phyloP scores from a whole-genome alignment of 352 stramenopile genomes.

The Elongisporangium anandrum region DNA sequence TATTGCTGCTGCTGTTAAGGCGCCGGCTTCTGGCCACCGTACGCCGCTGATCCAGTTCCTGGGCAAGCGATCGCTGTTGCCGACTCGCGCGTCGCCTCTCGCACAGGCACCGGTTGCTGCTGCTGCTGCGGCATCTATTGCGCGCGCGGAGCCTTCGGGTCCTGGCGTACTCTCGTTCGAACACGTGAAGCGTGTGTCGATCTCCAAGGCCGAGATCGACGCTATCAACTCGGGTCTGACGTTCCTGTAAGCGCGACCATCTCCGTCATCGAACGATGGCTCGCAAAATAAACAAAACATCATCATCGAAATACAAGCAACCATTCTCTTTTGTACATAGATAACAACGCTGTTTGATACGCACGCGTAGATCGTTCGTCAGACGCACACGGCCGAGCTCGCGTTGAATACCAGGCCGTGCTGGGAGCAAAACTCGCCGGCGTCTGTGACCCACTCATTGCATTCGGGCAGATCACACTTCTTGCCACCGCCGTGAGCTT shows the following conservation, averaged over 20 bases:
- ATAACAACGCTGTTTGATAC: constrained; percentile 2
- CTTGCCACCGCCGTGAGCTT: constrained; percentile 74
- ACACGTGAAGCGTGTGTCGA: constrained; percentile 56
- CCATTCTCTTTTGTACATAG: constrained; percentile 15
- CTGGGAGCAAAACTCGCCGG: constrained; percentile 47
- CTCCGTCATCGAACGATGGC: not conserved
- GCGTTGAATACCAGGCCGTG: constrained; percentile 47
- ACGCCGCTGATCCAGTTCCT: constrained; percentile 68
- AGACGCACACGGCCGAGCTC: constrained; percentile 44
- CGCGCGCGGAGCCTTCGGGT: constrained; percentile 48
- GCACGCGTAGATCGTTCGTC: constrained; percentile 6
- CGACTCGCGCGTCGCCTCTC: constrained; percentile 22
- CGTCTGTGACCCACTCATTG: constrained; percentile 70
- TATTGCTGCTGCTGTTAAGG: constrained; percentile 7
- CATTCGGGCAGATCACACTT: constrained; percentile 58
- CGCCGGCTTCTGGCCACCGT: constrained; percentile 27
- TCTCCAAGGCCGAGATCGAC: constrained; percentile 58
- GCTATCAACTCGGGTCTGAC: constrained; percentile 80
- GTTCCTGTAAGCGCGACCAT: constrained; percentile 42
- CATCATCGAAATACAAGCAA: constrained; percentile 1
- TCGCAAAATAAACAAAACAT: constrained; percentile 4
- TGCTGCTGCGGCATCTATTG: constrained; percentile 9
- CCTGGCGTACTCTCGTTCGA: constrained; percentile 60
- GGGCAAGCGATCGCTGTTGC: constrained; percentile 67
- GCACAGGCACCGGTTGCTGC: constrained; percentile 14